Evolutionary conservation across 2,329 filamentous ascomycete genomes (phyloP).

Genomic region (Aspergillus calidoustus): DNA sequence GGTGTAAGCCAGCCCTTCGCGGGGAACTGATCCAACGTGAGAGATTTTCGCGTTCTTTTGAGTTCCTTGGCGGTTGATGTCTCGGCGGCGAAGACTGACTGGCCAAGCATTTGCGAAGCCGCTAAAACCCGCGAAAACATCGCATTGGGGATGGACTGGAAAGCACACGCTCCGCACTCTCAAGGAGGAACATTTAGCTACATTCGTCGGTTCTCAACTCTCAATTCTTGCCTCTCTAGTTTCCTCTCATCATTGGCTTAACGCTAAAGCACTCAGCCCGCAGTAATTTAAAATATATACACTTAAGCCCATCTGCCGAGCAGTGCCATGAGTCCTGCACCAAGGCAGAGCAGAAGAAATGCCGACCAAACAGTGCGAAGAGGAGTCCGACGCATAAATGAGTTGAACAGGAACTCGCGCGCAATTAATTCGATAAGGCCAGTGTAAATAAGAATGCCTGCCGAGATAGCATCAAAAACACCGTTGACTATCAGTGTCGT

Average conservation of each 20-base stretch:
- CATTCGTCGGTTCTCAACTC: not conserved
- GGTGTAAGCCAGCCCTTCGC: not conserved
- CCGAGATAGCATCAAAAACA: constrained; percentile 84
- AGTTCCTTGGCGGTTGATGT: constrained; percentile 2
- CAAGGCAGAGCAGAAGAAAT: constrained; percentile 73
- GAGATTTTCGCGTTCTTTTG: constrained; percentile 8
- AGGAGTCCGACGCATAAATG: constrained; percentile 75
- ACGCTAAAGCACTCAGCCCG: not conserved
- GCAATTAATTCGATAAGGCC: constrained; percentile 91
- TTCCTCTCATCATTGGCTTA: constrained; percentile 1
- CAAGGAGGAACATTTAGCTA: not conserved
- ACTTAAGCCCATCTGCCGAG: constrained; percentile 81
- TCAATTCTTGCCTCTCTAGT: not conserved
- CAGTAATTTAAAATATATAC: not conserved
- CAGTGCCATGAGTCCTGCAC: constrained; percentile 77
- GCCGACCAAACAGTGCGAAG: constrained; percentile 65
- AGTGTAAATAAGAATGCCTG: constrained; percentile 91
- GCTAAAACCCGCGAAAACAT: constrained; percentile 5
- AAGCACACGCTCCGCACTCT: constrained; percentile 3
- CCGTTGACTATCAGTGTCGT: constrained; percentile 79
- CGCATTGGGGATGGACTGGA: constrained; percentile 1
- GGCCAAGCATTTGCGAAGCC: constrained; percentile 1
- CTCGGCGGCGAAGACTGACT: not conserved
- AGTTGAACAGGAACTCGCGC: constrained; percentile 95
- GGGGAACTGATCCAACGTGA: constrained; percentile 2